Conservation (phyloP, 2,329 filamentous ascomycete species). For the Chaetomiaceae sp. region DNA sequence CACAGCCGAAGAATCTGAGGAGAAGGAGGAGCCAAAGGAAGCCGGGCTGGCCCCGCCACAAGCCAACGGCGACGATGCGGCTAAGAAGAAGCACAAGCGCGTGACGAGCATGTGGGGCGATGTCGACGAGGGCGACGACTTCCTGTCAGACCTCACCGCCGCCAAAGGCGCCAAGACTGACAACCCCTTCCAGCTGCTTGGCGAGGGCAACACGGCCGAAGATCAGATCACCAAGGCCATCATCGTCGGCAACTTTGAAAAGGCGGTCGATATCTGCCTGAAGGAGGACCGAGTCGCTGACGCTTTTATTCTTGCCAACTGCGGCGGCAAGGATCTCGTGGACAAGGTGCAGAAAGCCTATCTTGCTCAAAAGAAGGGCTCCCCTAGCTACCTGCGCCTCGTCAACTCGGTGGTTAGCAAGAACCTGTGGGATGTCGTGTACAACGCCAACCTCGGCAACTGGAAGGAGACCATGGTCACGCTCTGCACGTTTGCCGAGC, state of each 20-base stretch:
- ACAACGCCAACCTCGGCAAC: conserved; percentile 86
- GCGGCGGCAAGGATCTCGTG: conserved; percentile 86
- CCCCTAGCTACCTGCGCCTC: conserved; percentile 87
- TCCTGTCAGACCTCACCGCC: conserved; percentile 77
- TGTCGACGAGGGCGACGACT: conserved; percentile 71
- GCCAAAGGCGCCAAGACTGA: conserved; percentile 91
- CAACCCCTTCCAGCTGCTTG: conserved; percentile 87
- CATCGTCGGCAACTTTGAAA: conserved; percentile 85
- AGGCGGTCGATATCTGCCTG: conserved; percentile 82
- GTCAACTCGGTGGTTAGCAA: conserved; percentile 90
- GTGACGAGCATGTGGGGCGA: conserved; percentile 76
- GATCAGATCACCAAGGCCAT: conserved; percentile 82
- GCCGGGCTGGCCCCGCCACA: conserved; percentile 31
- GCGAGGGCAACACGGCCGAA: conserved; percentile 78
- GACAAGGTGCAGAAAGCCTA: conserved; percentile 93
- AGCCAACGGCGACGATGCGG: conserved; percentile 42
- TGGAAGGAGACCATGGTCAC: conserved; percentile 98
- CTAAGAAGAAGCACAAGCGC: conserved; percentile 59
- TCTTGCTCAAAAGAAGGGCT: conserved; percentile 73
- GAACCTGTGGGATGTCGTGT: conserved; percentile 96
- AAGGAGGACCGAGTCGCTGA: conserved; percentile 88
- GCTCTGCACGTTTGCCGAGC: conserved; percentile 90
- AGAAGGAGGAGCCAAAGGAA: conserved; percentile 20
- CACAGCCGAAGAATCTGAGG: conserved; percentile 24
- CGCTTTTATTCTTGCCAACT: conserved; percentile 97